These are phyloP conservation scores for Trichoderma sp. DNA, from an alignment of 2,329 filamentous ascomycete species.

Conservation along the genomic window DNA sequence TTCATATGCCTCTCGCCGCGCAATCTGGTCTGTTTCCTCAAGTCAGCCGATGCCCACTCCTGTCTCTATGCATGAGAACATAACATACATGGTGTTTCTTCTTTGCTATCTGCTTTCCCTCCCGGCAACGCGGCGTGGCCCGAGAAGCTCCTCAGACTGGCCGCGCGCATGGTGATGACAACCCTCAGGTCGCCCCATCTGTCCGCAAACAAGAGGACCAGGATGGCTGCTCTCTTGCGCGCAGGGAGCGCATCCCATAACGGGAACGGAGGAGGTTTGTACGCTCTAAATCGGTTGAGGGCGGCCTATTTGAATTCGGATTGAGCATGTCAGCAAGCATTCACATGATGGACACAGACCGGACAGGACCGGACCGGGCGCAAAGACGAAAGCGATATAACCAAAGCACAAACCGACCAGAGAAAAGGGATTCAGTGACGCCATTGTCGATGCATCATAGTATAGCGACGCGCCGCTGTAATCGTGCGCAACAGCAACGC, in stretches of 20 bases:
- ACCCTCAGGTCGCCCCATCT: slow-evolving; percentile 72
- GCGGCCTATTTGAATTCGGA: slow-evolving; percentile 44
- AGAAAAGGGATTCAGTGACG: slow-evolving; percentile 52
- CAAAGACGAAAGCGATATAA: background rate
- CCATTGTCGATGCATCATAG: slow-evolving; percentile 58
- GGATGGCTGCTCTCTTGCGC: slow-evolving; percentile 75
- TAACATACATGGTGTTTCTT: slow-evolving; percentile 58
- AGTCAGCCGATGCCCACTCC: background rate
- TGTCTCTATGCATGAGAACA: background rate
- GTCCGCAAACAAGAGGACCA: slow-evolving; percentile 86
- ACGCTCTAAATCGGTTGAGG: slow-evolving; percentile 58
- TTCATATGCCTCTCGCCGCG: slow-evolving; percentile 84
- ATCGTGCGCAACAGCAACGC: background rate
- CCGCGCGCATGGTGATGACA: slow-evolving; percentile 66
- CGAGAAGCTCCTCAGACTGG: slow-evolving; percentile 64
- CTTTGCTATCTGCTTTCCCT: slow-evolving; percentile 61
- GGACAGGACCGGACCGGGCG: too few species aligned
- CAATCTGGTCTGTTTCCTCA: slow-evolving; percentile 64
- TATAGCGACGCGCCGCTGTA: slow-evolving; percentile 46
- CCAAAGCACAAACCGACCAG: slow-evolving; percentile 44
- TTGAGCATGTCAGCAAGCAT: background rate
- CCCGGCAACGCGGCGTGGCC: slow-evolving; percentile 86
- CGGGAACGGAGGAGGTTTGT: slow-evolving; percentile 58
- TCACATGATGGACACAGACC: background rate
- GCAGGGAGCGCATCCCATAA: slow-evolving; percentile 60